phyloP scores from a whole-genome alignment of 73 alveolate genomes.

The Paramecium tetraurelia region DNA sequence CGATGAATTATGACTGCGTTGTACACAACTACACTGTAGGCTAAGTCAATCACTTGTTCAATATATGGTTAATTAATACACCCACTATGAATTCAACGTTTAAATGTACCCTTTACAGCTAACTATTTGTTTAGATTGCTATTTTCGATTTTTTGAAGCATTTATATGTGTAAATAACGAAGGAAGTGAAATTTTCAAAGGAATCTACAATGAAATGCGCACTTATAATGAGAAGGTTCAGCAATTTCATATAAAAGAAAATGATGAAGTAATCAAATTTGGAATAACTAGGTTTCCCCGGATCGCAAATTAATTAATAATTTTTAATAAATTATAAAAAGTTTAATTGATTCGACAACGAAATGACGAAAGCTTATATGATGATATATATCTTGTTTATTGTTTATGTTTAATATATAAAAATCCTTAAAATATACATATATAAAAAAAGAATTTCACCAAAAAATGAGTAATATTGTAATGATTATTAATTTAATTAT shows the following conservation, averaged over 20 bases:
- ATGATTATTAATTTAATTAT: neutral
- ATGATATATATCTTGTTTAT: neutral
- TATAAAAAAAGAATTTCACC: neutral
- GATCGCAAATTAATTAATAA: neutral
- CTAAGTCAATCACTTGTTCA: neutral
- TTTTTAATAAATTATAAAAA: neutral
- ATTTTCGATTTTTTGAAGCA: neutral
- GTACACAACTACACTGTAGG: neutral
- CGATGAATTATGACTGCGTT: neutral
- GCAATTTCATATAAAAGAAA: neutral
- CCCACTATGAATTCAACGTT: neutral
- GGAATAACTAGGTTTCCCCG: neutral
- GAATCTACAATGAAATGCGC: neutral
- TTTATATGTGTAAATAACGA: neutral
- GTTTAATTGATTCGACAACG: neutral
- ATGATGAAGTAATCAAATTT: neutral
- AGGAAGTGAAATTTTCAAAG: neutral
- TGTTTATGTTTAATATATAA: neutral
- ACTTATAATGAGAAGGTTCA: neutral
- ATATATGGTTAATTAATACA: neutral
- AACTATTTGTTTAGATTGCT: neutral
- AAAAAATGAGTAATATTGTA: neutral
- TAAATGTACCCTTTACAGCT: neutral
- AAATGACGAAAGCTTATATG: neutral
- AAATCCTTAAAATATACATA: neutral